Evolutionary conservation across 2,329 filamentous ascomycete genomes (phyloP).

Genomic region (Penicillium sp.): DNA sequence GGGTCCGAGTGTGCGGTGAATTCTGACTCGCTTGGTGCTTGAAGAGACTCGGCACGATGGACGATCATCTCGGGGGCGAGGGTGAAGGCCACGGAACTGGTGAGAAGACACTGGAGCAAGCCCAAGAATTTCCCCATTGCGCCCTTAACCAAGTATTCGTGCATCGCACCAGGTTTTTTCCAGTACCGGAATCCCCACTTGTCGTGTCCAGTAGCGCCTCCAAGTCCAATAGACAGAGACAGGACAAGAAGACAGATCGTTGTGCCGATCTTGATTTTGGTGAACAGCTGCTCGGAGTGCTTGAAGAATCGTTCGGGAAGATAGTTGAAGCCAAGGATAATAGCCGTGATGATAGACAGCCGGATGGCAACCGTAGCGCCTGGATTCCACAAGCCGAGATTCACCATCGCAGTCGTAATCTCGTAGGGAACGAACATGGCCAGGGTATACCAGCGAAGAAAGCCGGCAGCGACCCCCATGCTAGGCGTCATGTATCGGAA

Average conservation of each 20-base stretch:
- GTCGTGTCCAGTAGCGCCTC: constrained; percentile 49
- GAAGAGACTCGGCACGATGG: constrained; percentile 47
- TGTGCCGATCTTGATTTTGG: constrained; percentile 50
- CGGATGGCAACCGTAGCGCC: constrained; percentile 40
- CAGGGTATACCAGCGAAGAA: constrained; percentile 47
- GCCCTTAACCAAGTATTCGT: constrained; percentile 48
- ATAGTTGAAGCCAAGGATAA: constrained; percentile 53
- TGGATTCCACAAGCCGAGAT: constrained; percentile 60
- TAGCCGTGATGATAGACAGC: constrained; percentile 55
- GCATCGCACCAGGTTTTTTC: constrained; percentile 49
- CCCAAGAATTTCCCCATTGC: constrained; percentile 50
- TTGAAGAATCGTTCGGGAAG: constrained; percentile 51
- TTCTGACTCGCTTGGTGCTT: constrained; percentile 1
- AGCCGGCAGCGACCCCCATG: constrained; percentile 39
- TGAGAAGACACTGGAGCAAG: constrained; percentile 50
- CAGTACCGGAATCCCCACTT: constrained; percentile 53
- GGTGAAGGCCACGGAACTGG: constrained; percentile 52
- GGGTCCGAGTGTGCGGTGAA: constrained; percentile 45
- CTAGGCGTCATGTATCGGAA: constrained; percentile 41
- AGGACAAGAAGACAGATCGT: constrained; percentile 50
- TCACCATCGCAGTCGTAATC: constrained; percentile 63
- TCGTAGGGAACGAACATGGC: constrained; percentile 54
- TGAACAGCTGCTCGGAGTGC: constrained; percentile 51
- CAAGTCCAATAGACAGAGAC: constrained; percentile 53
- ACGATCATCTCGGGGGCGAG: constrained; percentile 56